A percentile compares a stretch with the other conserved stretches of the same genome.
phyloP scores from a whole-genome alignment of 2,329 filamentous ascomycete species.

The Nemania serpens region DNA sequence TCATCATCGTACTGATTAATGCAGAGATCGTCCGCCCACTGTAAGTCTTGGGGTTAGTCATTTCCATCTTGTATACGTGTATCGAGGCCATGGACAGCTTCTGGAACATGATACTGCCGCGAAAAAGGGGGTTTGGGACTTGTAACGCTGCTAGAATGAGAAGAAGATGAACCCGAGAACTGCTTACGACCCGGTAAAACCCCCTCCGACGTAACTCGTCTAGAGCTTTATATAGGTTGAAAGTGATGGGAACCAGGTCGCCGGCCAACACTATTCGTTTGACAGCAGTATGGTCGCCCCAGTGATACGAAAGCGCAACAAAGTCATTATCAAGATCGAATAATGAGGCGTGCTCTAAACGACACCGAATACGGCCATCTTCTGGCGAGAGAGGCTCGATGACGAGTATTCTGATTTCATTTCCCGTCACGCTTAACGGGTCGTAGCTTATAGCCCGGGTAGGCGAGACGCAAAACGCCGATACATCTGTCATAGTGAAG shows the following conservation, averaged over 20 bases:
- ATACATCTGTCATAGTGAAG: slow-evolving; percentile 18
- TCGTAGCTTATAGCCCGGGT: slow-evolving; percentile 18
- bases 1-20: slow-evolving; percentile 26
- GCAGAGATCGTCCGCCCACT: slow-evolving; percentile 26
- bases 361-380: slow-evolving; percentile 17
- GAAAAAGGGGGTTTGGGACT: background rate
- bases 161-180: background rate
- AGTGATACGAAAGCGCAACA: slow-evolving; percentile 25
- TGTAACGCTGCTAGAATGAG: background rate
- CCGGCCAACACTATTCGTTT: slow-evolving; percentile 18
- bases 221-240: slow-evolving; percentile 23
- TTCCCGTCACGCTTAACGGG: slow-evolving; percentile 12
- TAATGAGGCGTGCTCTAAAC: slow-evolving; percentile 18
- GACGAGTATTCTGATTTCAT: slow-evolving; percentile 24
- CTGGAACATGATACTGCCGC: background rate
- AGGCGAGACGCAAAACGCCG: slow-evolving; percentile 14
- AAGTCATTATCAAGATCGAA: slow-evolving; percentile 22
- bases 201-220: slow-evolving; percentile 20
- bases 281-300: slow-evolving; percentile 18
- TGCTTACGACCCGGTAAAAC: slow-evolving; percentile 11
- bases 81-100: background rate
- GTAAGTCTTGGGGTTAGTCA: background rate
- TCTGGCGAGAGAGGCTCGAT: slow-evolving; percentile 12
- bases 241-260: slow-evolving; percentile 17
- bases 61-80: background rate